Base-by-base conservation (phyloP, 1,139 yeast species). In the Trichomonascaceae sp. region DNA sequence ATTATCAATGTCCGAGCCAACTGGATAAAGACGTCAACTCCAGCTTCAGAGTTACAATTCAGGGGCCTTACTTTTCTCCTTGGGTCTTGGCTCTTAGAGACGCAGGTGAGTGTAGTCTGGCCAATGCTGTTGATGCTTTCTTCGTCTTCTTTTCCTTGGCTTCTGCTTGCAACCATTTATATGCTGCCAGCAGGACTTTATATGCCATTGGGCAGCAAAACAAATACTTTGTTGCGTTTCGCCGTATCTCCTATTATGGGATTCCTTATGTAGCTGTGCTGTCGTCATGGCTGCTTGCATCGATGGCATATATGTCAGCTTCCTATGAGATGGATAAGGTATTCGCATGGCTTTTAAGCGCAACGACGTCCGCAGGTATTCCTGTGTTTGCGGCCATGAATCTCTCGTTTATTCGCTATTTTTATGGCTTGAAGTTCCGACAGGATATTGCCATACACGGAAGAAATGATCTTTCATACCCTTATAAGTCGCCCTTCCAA, bases 351-450 rank as follows among this genome's bases (percentile, higher is more conserved):
- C 72, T 87, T 55, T 78, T 85, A 9, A 78, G 81, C 60, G 74
- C 86, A 43, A 82, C 85, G 56, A 82, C 90, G 0, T 79, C 89
- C 1, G 79, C 91, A 0, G 88, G 89, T 1, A 77, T 87, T 53
- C 68, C 87, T 38, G 87, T 85, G 51, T 88, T 96, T 96, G 80
- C 84, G 55, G 87, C 91, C 4, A 85, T 88, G 86, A 83, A 89
- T 61, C 68, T 87, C 17, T 79, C 93, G 1, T 88, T 78, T 64
- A 70, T 87, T 36, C 70, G 96, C 53, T 88, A 87, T 63, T 84
- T 79, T 67, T 78, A 78, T 61, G 96, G 91, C 0, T 71, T 88
- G 57, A 75, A 81, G 60, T 69, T 79, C 52, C 72, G 95, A 18
- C 53, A 60, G 13, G 66, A 66, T 50, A 60, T 66, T 17, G 60